Evolutionary conservation across 2,329 filamentous ascomycete species (phyloP).

Genomic region (Colletotrichum abscissum): DNA sequence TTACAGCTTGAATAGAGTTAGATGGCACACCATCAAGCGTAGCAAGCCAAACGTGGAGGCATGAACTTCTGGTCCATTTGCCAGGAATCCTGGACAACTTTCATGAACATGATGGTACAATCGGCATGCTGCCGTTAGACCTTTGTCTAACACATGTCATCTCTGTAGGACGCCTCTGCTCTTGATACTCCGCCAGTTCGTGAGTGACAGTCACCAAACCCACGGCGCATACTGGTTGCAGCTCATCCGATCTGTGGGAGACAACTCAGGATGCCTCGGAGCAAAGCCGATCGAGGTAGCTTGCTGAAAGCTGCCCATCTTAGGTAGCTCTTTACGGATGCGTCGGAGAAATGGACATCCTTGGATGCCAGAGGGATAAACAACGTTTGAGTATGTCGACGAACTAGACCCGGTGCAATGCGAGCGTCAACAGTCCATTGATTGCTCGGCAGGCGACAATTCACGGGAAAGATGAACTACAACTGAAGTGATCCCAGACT

Average conservation of each 20-base stretch:
- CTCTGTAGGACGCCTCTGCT: not conserved
- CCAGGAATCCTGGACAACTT: not conserved
- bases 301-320: not conserved
- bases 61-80: not conserved
- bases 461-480: not conserved
- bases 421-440: not conserved
- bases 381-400: not conserved
- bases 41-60: not conserved
- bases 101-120: not conserved
- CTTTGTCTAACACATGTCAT: not conserved
- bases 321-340: not conserved
- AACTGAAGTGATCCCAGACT: not conserved
- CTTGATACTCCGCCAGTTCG: not conserved
- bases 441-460: not conserved
- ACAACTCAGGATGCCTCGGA: not conserved
- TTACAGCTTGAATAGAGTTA: conserved; percentile 10
- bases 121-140: not conserved
- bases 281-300: not conserved
- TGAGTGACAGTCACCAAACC: not conserved
- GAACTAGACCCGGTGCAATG: not conserved
- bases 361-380: not conserved
- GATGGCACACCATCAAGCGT: conserved; percentile 13
- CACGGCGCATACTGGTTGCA: not conserved
- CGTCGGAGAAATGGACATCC: not conserved
- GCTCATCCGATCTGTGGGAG: conserved; percentile 1